Evolutionary conservation across 495 filamentous ascomycete genomes (phyloP).

Genomic region (Penicillium silybi): DNA sequence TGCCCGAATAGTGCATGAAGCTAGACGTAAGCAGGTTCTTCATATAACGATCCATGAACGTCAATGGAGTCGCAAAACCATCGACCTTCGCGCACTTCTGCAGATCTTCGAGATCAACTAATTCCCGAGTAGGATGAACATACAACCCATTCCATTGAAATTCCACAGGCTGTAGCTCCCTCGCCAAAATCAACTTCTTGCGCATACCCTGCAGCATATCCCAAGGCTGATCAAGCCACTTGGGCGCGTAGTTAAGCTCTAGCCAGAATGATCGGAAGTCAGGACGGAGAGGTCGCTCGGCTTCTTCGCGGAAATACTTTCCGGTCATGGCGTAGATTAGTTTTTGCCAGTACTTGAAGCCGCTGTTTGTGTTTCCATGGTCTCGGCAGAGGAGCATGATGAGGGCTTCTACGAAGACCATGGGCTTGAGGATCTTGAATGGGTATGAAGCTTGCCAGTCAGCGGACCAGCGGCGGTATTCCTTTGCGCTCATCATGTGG

Average conservation of each 20-base stretch:
- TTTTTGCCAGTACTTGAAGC: not conserved
- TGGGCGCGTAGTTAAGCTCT: not conserved
- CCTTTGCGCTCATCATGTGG: not conserved
- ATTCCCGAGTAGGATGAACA: no score
- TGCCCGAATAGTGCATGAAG: no score
- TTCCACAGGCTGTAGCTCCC: no score
- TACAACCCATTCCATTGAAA: no score
- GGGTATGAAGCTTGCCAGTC: not conserved
- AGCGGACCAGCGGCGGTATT: not conserved
- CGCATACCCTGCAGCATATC: not conserved
- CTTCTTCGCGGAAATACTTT: not conserved
- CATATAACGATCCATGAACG: no score
- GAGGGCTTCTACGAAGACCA: not conserved
- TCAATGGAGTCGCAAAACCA: no score
- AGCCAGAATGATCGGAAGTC: not conserved
- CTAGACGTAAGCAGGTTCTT: no score
- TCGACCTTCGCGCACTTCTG: no score
- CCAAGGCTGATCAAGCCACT: not conserved
- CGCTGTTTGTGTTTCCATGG: not conserved
- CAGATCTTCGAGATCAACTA: no score
- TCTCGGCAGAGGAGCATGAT: not conserved
- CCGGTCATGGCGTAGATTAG: not conserved
- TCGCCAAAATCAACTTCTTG: not conserved
- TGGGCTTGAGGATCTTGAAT: not conserved
- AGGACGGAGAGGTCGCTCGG: not conserved